Evolutionary conservation across 371 early-diverging fungal genomes (phyloP).

Genomic region (Rhizomucor pusillus): DNA sequence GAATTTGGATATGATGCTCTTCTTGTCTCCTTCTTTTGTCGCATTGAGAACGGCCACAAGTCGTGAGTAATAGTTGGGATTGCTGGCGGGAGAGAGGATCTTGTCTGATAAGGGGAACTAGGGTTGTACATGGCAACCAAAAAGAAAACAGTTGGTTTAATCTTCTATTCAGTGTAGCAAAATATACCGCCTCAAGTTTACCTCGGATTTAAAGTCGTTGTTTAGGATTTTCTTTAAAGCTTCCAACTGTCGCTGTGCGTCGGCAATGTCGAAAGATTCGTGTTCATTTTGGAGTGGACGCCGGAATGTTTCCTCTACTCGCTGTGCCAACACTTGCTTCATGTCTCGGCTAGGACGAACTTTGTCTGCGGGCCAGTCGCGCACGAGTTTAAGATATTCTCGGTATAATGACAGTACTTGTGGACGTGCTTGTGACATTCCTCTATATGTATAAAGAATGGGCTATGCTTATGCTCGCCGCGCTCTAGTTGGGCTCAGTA

Average conservation of each 20-base stretch:
- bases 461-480: too few species aligned
- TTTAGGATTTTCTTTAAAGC: slow-evolving; percentile 48
- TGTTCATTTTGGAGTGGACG: slow-evolving; percentile 27
- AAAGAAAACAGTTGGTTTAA: neutral
- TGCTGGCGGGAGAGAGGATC: slow-evolving; percentile 56
- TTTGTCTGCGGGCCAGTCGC: slow-evolving; percentile 59
- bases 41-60: slow-evolving; percentile 47
- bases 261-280: slow-evolving; percentile 27
- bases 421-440: slow-evolving; percentile 17
- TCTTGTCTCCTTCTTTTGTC: slow-evolving; percentile 41
- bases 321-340: slow-evolving; percentile 51
- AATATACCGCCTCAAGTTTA: slow-evolving; percentile 5
- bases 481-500: too few species aligned
- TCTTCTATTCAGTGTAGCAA: neutral
- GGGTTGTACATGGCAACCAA: too few species aligned
- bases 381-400: slow-evolving; percentile 49
- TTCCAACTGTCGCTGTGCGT: slow-evolving; percentile 46
- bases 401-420: slow-evolving; percentile 52
- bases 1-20: too few species aligned
- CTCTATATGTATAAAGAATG: neutral
- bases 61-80: slow-evolving; percentile 59
- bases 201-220: slow-evolving; percentile 59
- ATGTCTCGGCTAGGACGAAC: slow-evolving; percentile 60
- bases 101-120: slow-evolving; percentile 58
- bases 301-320: slow-evolving; percentile 54